phyloP scores from a whole-genome alignment of 2,329 filamentous ascomycete species.

The Fusarium begoniae region DNA sequence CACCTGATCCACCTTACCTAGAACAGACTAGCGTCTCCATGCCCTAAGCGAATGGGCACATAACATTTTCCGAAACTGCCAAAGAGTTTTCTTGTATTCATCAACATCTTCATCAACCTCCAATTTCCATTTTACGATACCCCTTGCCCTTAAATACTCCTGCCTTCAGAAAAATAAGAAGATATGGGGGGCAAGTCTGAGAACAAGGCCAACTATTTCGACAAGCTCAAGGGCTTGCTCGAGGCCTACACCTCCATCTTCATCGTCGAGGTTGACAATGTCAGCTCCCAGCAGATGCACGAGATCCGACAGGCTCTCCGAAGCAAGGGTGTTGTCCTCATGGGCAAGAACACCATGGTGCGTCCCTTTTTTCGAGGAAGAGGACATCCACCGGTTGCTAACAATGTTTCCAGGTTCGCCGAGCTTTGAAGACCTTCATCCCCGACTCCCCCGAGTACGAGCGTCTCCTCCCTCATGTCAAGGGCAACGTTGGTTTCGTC shows the following conservation, averaged over 20 bases:
- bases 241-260: constrained; percentile 98
- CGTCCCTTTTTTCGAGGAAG: constrained; percentile 31
- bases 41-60: constrained; percentile 51
- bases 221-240: constrained; percentile 98
- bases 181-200: constrained; percentile 96
- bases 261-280: constrained; percentile 99
- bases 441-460: constrained; percentile 94
- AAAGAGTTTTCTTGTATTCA: constrained; percentile 1
- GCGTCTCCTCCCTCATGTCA: constrained; percentile 94
- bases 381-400: constrained; percentile 11
- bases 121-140: constrained; percentile 40
- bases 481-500: constrained; percentile 98
- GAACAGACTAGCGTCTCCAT: constrained; percentile 43
- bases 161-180: constrained; percentile 90
- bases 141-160: constrained; percentile 93
- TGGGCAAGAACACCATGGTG: constrained; percentile 99
- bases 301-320: constrained; percentile 96
- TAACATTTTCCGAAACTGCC: constrained; percentile 36
- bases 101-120: constrained; percentile 37
- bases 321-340: constrained; percentile 92
- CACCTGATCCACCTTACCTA: constrained; percentile 18
- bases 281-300: constrained; percentile 99
- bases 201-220: constrained; percentile 97
- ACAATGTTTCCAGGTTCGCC: constrained; percentile 73
- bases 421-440: constrained; percentile 96